Evolutionary conservation across 495 filamentous ascomycete genomes (phyloP).

Genomic region (Daldinia concentrica): DNA sequence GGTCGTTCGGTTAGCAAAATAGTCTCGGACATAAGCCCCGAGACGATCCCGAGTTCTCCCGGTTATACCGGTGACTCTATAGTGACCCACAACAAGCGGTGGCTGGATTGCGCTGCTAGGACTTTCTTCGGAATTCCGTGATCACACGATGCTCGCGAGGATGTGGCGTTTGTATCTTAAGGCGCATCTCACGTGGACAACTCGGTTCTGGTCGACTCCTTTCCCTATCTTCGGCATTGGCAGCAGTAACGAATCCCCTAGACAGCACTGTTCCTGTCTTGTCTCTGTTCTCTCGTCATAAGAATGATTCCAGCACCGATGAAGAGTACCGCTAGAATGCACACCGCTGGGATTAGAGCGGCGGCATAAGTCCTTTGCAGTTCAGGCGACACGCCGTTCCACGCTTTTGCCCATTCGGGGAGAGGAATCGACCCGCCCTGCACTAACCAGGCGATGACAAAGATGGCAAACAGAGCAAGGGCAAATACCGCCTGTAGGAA

Average conservation of each 20-base stretch:
- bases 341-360: conserved; percentile 27
- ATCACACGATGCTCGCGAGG: not conserved
- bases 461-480: conserved; percentile 37
- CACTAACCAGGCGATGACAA: conserved; percentile 42
- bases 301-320: conserved; percentile 19
- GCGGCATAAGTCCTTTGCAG: conserved; percentile 32
- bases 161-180: not conserved
- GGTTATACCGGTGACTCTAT: not conserved
- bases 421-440: conserved; percentile 27
- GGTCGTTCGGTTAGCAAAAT: no score
- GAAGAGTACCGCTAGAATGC: conserved; percentile 26
- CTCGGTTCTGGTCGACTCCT: not conserved
- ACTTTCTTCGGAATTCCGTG: conserved; percentile 8
- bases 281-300: conserved; percentile 28
- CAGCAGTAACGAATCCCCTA: not conserved
- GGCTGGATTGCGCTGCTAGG: not conserved
- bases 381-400: conserved; percentile 35
- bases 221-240: not conserved
- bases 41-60: not conserved
- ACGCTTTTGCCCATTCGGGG: conserved; percentile 44
- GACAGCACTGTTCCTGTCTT: conserved; percentile 4
- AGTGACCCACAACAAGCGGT: not conserved
- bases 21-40: not conserved
- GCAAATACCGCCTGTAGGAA: conserved; percentile 42
- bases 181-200: not conserved